These are phyloP conservation scores for Detonula confervacea DNA, from an alignment of 352 stramenopile species.

Conservation along the genomic window DNA sequence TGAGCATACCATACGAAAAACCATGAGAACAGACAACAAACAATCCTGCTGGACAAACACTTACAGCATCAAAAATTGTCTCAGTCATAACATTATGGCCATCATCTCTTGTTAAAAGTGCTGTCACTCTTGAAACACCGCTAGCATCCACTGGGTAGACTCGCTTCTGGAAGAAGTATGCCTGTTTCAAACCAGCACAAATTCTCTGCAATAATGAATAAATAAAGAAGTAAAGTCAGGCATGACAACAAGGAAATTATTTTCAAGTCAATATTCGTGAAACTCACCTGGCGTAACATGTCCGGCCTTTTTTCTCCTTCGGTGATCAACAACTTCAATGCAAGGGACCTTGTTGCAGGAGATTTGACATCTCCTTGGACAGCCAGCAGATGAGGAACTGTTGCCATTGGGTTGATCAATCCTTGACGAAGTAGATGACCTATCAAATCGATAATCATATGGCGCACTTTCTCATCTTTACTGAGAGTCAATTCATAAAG, in stretches of 20 bases:
- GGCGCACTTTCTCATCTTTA: conserved; percentile 71
- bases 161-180: conserved; percentile 76
- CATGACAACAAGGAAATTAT: too few species aligned
- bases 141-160: conserved; percentile 63
- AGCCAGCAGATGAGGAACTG: conserved; percentile 81
- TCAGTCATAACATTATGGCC: conserved; percentile 27
- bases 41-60: conserved; percentile 6
- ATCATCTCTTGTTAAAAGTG: conserved; percentile 43
- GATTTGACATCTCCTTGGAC: conserved; percentile 83
- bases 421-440: conserved; percentile 85
- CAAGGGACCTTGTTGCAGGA: conserved; percentile 64
- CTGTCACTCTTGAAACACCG: conserved; percentile 45
- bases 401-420: conserved; percentile 87
- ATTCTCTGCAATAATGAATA: too few species aligned
- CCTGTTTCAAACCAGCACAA: conserved; percentile 75
- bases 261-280: too few species aligned
- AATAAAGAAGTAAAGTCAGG: too few species aligned
- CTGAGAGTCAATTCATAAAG: conserved; percentile 81
- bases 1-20: too few species aligned
- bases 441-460: conserved; percentile 80
- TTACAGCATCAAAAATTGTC: conserved; percentile 60
- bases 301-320: conserved; percentile 85
- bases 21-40: too few species aligned
- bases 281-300: conserved; percentile 59
- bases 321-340: conserved; percentile 75